phyloP scores from a whole-genome alignment of 2,329 filamentous ascomycete genomes.

The Xylaria digitata region DNA sequence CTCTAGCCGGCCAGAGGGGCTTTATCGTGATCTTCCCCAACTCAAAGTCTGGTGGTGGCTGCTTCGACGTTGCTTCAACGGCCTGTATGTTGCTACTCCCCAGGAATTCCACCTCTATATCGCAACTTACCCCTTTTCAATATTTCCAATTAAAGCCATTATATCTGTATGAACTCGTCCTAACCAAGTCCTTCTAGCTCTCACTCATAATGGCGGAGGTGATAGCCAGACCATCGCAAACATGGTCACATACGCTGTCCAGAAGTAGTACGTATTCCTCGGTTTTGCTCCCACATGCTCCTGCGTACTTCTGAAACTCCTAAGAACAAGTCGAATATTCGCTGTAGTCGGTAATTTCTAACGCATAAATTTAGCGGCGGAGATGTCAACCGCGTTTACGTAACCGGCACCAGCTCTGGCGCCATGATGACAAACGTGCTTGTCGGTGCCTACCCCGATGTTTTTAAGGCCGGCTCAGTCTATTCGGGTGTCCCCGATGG shows the following conservation, averaged over 20 bases:
- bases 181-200: constrained; percentile 32
- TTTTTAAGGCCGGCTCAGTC: constrained; percentile 59
- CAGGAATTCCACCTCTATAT: neutral
- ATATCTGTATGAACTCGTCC: neutral
- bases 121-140: neutral
- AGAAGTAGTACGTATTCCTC: constrained; percentile 43
- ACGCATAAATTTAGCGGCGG: constrained; percentile 39
- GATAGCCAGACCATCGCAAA: constrained; percentile 55
- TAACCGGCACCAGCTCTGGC: constrained; percentile 49
- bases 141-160: neutral
- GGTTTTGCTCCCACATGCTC: neutral
- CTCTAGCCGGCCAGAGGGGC: constrained; percentile 64
- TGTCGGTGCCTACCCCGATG: constrained; percentile 61
- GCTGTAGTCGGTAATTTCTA: neutral
- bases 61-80: constrained; percentile 70
- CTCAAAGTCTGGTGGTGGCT: constrained; percentile 56
- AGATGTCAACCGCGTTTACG: constrained; percentile 47
- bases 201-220: constrained; percentile 54
- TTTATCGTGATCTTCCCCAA: constrained; percentile 65
- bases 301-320: neutral
- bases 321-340: neutral
- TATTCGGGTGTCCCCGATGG: constrained; percentile 60
- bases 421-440: constrained; percentile 55
- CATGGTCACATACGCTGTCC: constrained; percentile 52
- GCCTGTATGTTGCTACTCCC: constrained; percentile 46